Base-by-base conservation (phyloP, 441 rosid species). In the Daphne laureola region DNA sequence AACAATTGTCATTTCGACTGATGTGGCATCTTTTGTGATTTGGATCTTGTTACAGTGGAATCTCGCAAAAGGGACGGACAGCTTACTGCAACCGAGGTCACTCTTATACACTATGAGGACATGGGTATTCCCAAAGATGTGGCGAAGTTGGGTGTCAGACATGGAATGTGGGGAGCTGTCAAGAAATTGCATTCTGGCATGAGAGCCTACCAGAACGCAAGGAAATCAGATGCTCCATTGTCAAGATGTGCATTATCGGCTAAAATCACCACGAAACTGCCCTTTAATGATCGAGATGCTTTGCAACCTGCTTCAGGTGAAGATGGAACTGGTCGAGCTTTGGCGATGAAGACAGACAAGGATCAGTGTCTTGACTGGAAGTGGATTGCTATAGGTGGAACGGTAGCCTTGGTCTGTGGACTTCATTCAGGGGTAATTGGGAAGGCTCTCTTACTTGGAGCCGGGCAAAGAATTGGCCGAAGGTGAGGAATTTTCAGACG, bases 101-200 rank as follows among this genome's bases (percentile, higher is more conserved):
- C 74, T 14, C 93, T 88, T 35, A 71, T 91, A 27, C 98, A 91
- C 57, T 78, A 72, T 5, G 98, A 91, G 73, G 98, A 91, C 68
- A 86, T 91, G 96, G 96, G 96, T 14, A 88, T 91, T 66, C 98
- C 98, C 35, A 88, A 79, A 81, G 98, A 91, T n/a, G 96, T 91
- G 45, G 98, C 96, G 0, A 91, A 88, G 74, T 53, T 91, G 74
- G 98, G 91, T 25, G 69, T 91, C 41, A 90, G 98, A 13, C 98
- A 91, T 62, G 98, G 93, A 48, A 88, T 88, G 96, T 88, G 96
- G 98, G 98, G 96, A 65, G 83, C 95, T 0, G 78, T 86, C 53
- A 91, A 84, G 74, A 91, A 86, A 69, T 62, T 88, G 51, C 88
- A 88, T 64, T 75, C 87, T 0, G 95, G 95, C 21, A 66, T 91